These are phyloP conservation scores for Funneliformis caledonium DNA, from an alignment of 371 early-diverging fungal genomes.

Conservation along the genomic window DNA sequence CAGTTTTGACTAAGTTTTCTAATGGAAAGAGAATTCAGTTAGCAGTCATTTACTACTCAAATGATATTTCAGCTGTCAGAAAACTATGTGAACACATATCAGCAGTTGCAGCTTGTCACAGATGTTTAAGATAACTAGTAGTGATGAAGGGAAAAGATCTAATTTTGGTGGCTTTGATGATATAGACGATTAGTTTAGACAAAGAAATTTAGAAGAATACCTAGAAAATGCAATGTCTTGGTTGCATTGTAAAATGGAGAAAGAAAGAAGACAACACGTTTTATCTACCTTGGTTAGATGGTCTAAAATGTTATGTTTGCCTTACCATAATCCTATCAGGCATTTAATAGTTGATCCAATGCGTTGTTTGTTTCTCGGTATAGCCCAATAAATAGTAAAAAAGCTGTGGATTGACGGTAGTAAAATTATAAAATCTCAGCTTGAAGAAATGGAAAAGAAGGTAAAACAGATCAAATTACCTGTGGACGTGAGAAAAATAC, in stretches of 20 bases:
- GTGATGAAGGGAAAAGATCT: neutral
- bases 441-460: neutral
- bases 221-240: neutral
- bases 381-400: neutral
- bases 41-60: too few relatives aligned
- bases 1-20: too few relatives aligned
- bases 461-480: neutral
- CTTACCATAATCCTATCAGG: neutral
- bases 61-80: neutral
- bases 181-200: neutral
- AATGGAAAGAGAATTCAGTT: too few relatives aligned
- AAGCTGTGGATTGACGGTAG: neutral
- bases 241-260: neutral
- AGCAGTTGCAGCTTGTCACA: neutral
- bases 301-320: neutral
- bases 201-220: neutral
- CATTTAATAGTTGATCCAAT: neutral
- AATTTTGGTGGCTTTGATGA: neutral
- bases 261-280: neutral
- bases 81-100: neutral
- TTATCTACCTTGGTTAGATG: too few relatives aligned
- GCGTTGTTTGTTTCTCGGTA: neutral
- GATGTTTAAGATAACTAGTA: neutral
- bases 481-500: neutral
- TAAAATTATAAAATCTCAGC: neutral